A percentile compares a stretch with the other conserved stretches of the same genome.
Conservation (phyloP, 495 filamentous ascomycete genomes). For the Trichoderma gamsii region DNA sequence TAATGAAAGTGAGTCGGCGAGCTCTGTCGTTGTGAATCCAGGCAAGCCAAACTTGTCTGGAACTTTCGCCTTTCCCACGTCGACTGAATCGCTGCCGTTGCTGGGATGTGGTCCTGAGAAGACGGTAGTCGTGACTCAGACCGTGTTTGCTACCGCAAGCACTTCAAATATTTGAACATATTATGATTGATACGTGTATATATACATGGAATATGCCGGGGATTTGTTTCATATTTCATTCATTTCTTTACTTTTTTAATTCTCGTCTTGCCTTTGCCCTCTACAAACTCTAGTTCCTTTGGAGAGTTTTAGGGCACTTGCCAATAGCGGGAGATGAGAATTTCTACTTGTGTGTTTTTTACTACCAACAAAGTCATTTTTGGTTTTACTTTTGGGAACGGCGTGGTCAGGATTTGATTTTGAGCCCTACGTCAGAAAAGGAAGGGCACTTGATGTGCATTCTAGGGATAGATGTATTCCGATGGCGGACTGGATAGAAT, state of each 20-base stretch:
- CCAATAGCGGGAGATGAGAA: background rate
- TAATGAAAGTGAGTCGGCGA: background rate
- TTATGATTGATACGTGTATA: conserved; percentile 1
- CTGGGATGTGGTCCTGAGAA: background rate
- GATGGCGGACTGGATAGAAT: too few relatives aligned
- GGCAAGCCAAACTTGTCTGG: background rate
- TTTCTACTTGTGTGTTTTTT: background rate
- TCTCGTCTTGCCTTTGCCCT: background rate
- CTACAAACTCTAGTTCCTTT: background rate
- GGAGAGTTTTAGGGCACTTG: background rate
- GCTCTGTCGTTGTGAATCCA: background rate
- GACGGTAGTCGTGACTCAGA: background rate
- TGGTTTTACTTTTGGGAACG: background rate
- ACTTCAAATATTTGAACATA: background rate
- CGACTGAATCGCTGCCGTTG: background rate
- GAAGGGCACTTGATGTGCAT: background rate
- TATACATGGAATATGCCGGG: background rate
- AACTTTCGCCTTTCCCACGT: background rate
- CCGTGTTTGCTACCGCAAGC: background rate
- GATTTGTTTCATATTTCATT: background rate
- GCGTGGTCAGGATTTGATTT: background rate
- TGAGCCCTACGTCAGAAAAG: background rate
- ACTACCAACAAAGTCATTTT: background rate
- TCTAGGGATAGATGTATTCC: background rate
- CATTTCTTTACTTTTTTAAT: background rate